Evolutionary conservation across 108 stramenopile genomes (phyloP).

Genomic region (Chaetoceros tenuissimus): DNA sequence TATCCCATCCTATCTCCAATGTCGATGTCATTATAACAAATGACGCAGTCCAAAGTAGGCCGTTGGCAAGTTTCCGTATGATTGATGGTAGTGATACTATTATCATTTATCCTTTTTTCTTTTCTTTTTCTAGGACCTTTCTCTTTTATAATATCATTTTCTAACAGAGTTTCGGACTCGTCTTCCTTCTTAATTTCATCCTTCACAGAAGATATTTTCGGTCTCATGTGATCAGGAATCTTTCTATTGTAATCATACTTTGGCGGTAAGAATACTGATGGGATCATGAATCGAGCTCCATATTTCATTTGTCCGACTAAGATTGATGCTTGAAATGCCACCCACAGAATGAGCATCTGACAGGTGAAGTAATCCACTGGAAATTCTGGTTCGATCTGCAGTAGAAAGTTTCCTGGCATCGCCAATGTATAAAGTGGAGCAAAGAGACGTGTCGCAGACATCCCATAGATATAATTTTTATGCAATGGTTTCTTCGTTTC

Average conservation of each 20-base stretch:
- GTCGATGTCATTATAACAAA: constrained; percentile 87
- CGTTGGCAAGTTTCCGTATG: constrained; percentile 8
- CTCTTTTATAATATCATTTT: constrained; percentile 8
- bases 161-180: constrained; percentile 27
- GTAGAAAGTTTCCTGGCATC: constrained; percentile 75
- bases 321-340: constrained; percentile 72
- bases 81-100: background rate
- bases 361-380: constrained; percentile 49
- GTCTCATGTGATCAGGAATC: constrained; percentile 64
- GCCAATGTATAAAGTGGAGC: constrained; percentile 92
- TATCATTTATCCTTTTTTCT: background rate
- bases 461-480: constrained; percentile 77
- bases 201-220: background rate
- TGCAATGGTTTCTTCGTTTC: constrained; percentile 81
- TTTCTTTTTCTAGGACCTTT: background rate
- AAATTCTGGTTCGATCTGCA: constrained; percentile 69
- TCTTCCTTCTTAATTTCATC: constrained; percentile 35
- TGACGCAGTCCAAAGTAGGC: constrained; percentile 74
- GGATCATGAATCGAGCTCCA: constrained; percentile 92
- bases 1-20: constrained; percentile 51
- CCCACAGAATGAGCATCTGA: constrained; percentile 73
- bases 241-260: constrained; percentile 92
- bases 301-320: constrained; percentile 69
- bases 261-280: constrained; percentile 82
- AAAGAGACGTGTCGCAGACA: constrained; percentile 74